A percentile compares a stretch with the other conserved stretches of the same genome.
Evolutionary conservation across 108 stramenopile species (phyloP).

Genomic region (Schizochytrium sp.): DNA sequence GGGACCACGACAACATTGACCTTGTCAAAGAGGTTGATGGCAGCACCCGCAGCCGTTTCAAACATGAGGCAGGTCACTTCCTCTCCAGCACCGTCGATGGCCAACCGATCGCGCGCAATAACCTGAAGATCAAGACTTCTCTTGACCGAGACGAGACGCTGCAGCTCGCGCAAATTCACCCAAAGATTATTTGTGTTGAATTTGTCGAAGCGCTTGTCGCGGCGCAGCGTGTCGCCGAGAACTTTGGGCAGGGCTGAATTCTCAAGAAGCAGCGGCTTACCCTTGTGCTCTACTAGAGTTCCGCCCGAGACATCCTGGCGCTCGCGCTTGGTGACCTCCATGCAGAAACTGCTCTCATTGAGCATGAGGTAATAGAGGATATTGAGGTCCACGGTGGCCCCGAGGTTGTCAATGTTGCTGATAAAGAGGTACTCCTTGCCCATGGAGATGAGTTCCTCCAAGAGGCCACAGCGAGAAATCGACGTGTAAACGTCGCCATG

Average conservation of each 20-base stretch:
- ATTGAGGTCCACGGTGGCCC: slow-evolving; percentile 85
- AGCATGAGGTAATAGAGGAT: slow-evolving; percentile 45
- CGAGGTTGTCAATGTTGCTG: slow-evolving; percentile 98
- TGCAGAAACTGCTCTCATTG: slow-evolving; percentile 68
- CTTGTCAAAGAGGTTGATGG: slow-evolving; percentile 92
- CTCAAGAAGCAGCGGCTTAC: slow-evolving; percentile 5
- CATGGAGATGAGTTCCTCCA: slow-evolving; percentile 75
- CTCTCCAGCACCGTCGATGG: neutral
- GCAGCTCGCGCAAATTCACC: slow-evolving; percentile 78
- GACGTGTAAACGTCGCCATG: slow-evolving; percentile 99
- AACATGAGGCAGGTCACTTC: slow-evolving; percentile 60
- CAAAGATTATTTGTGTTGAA: slow-evolving; percentile 99
- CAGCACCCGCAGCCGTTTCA: slow-evolving; percentile 98
- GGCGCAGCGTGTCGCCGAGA: slow-evolving; percentile 78
- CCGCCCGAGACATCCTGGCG: slow-evolving; percentile 8
- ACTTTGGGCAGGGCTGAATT: neutral
- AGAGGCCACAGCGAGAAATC: slow-evolving; percentile 82
- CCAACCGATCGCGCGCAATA: neutral
- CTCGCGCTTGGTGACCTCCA: slow-evolving; percentile 26
- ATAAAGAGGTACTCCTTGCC: slow-evolving; percentile 99
- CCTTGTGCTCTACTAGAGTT: slow-evolving; percentile 4
- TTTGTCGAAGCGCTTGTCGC: slow-evolving; percentile 80
- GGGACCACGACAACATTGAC: slow-evolving; percentile 84
- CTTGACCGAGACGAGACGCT: neutral
- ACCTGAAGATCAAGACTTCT: neutral